Conservation (phyloP, 2,329 filamentous ascomycete species). For the Atkinsonella hypoxylon region DNA sequence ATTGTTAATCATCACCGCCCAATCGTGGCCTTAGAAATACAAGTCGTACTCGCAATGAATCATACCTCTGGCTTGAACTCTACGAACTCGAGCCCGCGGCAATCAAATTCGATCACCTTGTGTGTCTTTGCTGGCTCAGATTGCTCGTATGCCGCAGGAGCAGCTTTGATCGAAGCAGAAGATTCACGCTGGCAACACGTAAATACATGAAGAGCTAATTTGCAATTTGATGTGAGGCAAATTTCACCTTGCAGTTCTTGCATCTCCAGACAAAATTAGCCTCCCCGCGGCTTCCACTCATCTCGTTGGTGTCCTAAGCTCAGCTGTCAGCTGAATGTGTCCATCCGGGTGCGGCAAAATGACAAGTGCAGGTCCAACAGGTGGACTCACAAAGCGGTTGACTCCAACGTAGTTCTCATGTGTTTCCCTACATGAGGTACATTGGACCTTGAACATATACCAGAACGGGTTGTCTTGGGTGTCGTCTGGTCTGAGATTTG, state of each 20-base stretch:
- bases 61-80: constrained; percentile 80
- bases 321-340: constrained; percentile 5
- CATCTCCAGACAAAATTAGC: constrained; percentile 99
- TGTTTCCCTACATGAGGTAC: constrained; percentile 88
- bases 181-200: constrained; percentile 53
- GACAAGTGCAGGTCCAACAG: not conserved
- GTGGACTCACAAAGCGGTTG: constrained; percentile 65
- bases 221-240: not conserved
- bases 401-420: constrained; percentile 80
- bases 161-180: constrained; percentile 69
- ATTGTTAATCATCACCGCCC: not conserved
- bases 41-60: not conserved
- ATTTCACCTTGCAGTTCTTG: constrained; percentile 81
- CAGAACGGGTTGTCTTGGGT: constrained; percentile 74
- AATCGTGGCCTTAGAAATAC: too few species aligned
- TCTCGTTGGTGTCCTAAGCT: constrained; percentile 69
- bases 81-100: constrained; percentile 81
- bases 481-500: constrained; percentile 76
- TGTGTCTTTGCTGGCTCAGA: constrained; percentile 60
- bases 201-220: not conserved
- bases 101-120: constrained; percentile 85
- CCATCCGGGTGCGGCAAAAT: constrained; percentile 1
- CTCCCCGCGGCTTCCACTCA: constrained; percentile 86
- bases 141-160: constrained; percentile 60
- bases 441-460: constrained; percentile 97